Base-by-base conservation (phyloP, 148 eudicot genomes). In the Chenopodium suecicum region DNA sequence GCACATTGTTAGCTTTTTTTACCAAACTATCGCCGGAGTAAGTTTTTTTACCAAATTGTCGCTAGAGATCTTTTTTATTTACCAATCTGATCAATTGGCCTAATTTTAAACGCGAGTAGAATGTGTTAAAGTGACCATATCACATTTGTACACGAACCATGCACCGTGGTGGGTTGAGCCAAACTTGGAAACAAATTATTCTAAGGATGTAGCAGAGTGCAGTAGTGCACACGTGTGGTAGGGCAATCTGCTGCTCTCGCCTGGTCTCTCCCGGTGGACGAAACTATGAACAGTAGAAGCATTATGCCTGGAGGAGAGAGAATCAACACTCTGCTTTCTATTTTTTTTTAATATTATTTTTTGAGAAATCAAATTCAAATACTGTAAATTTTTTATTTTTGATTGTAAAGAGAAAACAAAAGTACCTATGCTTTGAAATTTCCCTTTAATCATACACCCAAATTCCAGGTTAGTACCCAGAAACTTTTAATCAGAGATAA, bases 161-260 rank as follows among this genome's bases (percentile, higher is more conserved):
- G 44, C 44, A 41, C 44, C 44, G 44, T 41, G 44, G 0, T 41
- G 44, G 44, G 7, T 41, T 41, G 44, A 41, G 44, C 41, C 41
- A 34, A 34, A 34, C 41, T 34, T 5, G 5, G 41, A 34, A 34
- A 34, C 41, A 34, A 34, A 34, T 34, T 34, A 34, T 34, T 41
- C 44, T 41, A 41, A 41, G 44, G 44, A 41, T 41, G 44, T 41
- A 41, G 44, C 44, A 41, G 44, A 7, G n/a, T 27, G 63, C 65
- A 78, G 22, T 22, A 37, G n/a, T 27, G 63, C 65, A 78, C 74
- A 78, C 81, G 81, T 78, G 74, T 78, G 81, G 81, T 69, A 65
- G 72, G 81, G 81, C 23, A 22, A 27, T 48, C 44, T 66, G 74
- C 64, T 78, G 10, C 46, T 27, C 29, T 25, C 50, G 29, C 50